These are phyloP conservation scores for Phytophthora sp. DNA, from an alignment of 352 stramenopile species.

Conservation along the genomic window DNA sequence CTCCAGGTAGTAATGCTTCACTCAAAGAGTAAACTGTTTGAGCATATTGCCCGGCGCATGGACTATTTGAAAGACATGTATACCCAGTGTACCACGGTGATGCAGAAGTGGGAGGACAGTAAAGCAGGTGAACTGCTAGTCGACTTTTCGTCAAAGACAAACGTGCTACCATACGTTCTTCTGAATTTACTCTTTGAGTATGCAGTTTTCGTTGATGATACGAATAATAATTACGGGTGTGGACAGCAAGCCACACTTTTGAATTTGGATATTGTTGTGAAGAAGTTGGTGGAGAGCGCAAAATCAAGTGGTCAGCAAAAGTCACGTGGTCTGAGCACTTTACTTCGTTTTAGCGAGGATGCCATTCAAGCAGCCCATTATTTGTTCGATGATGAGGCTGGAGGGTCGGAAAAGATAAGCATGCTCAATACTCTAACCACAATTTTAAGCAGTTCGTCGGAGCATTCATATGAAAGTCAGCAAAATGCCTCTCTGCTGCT, in stretches of 20 bases:
- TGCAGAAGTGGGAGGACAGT: conserved; percentile 33
- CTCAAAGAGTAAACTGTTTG: conserved; percentile 51
- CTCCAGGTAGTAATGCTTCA: conserved; percentile 45
- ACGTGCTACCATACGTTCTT: conserved; percentile 40
- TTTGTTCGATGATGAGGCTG: neutral
- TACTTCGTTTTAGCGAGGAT: conserved; percentile 28
- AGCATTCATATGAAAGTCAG: conserved; percentile 20
- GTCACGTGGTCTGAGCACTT: neutral
- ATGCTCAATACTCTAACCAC: conserved; percentile 31
- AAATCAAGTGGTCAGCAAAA: neutral
- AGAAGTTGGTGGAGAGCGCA: conserved; percentile 16
- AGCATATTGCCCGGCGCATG: conserved; percentile 32
- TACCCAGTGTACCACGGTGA: conserved; percentile 22
- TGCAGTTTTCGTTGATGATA: conserved; percentile 34
- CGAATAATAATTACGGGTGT: conserved; percentile 11
- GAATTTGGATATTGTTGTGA: conserved; percentile 20
- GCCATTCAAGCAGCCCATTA: conserved; percentile 22
- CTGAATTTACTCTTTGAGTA: conserved; percentile 58
- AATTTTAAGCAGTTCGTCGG: conserved; percentile 17
- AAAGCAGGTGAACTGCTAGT: conserved; percentile 17
- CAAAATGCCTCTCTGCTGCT: conserved; percentile 16
- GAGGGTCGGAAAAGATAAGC: conserved; percentile 2
- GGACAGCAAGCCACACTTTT: conserved; percentile 6
- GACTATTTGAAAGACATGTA: conserved; percentile 27
- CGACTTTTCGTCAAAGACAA: conserved; percentile 46